Evolutionary conservation across 768 basidiomycete genomes (phyloP), one percentile per base, ranked within the genome.

Genomic region (Psilocybe tampanensis): DNA sequence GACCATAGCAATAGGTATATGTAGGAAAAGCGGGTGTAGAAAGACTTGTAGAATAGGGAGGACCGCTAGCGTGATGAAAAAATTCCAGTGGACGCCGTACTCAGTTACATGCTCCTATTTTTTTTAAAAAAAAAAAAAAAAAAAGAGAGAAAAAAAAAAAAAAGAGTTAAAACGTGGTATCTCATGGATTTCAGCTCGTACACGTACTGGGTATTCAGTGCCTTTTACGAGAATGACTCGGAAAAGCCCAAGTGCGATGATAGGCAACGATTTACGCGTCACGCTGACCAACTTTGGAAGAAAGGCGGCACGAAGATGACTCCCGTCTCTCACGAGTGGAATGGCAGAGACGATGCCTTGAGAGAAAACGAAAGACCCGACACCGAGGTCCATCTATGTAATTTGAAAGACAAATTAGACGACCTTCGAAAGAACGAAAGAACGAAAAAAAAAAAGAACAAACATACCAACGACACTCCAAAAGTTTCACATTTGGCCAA

Each of bases 71-170:
- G 97, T 98, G 63, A 98, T 82, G 80, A 99, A 99, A 74, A 98
- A 98, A 69, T 98, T 98, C 97, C 97, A 99, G 65, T 98, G 96
- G 0, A 86, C 85, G 0, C 97, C 97, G 61, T 98, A 98, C 73
- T 99, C 97, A 0, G 95, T 89, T 53, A 90, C 88, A 58, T 98
- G 97, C 76, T 98, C 97, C 95, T 77, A 29, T n/a, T n/a, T n/a
- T n/a, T n/a, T n/a, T n/a, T n/a, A n/a, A n/a, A n/a, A n/a, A n/a
- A n/a, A 21, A 36, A 33, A 26, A 22, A 19, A 52, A 9, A 2
- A 17, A 21, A 48, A 26, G 13, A 21, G 18, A n/a, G n/a, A n/a
- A n/a, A n/a, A 21, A 36, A 33, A 26, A 22, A 19, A 52, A 9
- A 2, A 17, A 21, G 47, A 26, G 13, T n/a, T 18, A n/a, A n/a